Evolutionary conservation across 257 asterid species (phyloP), one percentile per base, ranked within the genome.

Genomic region (Paraleonurus japonicus): DNA sequence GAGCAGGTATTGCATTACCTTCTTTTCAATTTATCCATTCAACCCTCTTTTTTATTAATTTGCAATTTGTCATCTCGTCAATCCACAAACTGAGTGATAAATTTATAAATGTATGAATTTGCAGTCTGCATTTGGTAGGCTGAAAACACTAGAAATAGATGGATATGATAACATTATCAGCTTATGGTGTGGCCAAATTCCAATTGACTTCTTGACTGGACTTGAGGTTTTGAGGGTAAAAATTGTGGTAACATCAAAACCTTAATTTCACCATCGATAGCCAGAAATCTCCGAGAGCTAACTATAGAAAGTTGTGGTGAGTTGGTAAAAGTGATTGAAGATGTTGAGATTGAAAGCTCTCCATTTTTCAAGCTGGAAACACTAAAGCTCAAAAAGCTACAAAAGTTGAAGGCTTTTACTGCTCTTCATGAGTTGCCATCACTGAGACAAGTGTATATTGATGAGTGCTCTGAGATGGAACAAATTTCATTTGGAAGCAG

Each of bases 251-350:
- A 35, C 13, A 35, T 35, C 12, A 35, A 0, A 2, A 7, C 13
- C 43, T 35, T 35, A 35, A 5, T 33, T 33, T 5, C 39, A 7
- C 10, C 10, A 33, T 33, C 39, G 7, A 33, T 33, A 5, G 39
- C 39, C 10, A 1, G 39, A 33, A 33, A 33, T 9, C 43, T 8
- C 13, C 1, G 20, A 30, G 30, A n/a, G 3, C 41, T 77, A 11
- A 6, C 1, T 1, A 26, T 65, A 15, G 0, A n/a, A 3, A 8
- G 27, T 0, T 71, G 77, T 35, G 1, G 4, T n/a, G 58, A 20
- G 41, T 71, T 77, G 66, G 28, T 54, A 12, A 70, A 32, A 3
- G 62, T 65, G 19, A 65, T 72, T 4, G 60, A 5, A 53, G 60
- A 71, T 1, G 75, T 51, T 5, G 30, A 47, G 9, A 7, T 9